Evolutionary conservation across 2,329 filamentous ascomycete genomes (phyloP).

Genomic region (Phyllosticta paracitricarpa): DNA sequence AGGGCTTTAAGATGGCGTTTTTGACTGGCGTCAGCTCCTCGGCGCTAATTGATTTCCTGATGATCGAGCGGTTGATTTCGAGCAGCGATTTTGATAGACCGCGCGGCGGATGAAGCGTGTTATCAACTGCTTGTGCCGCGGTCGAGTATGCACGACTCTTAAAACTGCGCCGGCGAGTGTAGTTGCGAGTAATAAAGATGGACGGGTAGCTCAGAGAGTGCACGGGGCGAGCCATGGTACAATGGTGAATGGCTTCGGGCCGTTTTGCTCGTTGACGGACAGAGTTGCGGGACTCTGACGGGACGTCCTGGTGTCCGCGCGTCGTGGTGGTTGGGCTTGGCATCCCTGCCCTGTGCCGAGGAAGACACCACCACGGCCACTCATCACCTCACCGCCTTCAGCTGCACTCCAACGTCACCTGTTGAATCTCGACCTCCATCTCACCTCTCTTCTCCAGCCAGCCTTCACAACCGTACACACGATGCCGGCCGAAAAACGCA

Average conservation of each 20-base stretch:
- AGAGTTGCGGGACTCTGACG: not conserved
- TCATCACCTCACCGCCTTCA: not conserved
- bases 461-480: not conserved
- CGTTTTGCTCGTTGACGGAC: not conserved
- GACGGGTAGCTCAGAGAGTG: not conserved
- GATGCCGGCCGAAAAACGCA: slow-evolving; percentile 20
- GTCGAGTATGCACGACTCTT: not conserved
- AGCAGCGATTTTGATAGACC: not conserved
- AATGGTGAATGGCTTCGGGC: not conserved
- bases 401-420: not conserved
- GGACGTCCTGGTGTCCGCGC: not conserved
- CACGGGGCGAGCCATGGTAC: not conserved
- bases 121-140: not conserved
- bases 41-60: not conserved
- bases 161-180: not conserved
- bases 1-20: not conserved
- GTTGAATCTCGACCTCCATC: not conserved
- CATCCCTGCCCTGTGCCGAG: not conserved
- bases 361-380: not conserved
- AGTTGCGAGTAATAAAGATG: not conserved
- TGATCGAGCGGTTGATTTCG: not conserved
- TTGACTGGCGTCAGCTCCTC: not conserved
- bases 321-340: not conserved
- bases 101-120: not conserved
- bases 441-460: not conserved